A percentile compares a stretch with the other conserved stretches of the same genome.
phyloP scores from a whole-genome alignment of 345 rosid genomes.

The Carallia pectinifolia region DNA sequence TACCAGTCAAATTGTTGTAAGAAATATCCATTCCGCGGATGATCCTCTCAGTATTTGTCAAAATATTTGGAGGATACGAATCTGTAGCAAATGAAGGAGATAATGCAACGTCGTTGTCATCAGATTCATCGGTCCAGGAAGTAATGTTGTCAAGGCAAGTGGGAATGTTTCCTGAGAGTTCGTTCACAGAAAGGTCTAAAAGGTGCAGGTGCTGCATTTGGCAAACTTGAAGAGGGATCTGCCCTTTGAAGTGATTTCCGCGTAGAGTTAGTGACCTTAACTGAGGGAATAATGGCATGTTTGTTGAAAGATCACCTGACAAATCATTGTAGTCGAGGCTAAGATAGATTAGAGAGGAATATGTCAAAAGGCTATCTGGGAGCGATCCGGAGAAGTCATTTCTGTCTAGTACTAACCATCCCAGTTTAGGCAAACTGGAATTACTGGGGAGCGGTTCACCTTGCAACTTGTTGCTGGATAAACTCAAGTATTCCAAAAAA shows the following conservation, averaged over 20 bases:
- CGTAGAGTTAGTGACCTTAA: not conserved
- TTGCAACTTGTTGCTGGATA: slow-evolving; percentile 11
- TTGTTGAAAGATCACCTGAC: slow-evolving; percentile 21
- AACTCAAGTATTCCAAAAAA: slow-evolving; percentile 3
- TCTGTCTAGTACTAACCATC: slow-evolving; percentile 1
- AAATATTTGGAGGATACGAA: not conserved
- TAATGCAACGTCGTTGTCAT: not conserved
- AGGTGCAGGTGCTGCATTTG: slow-evolving; percentile 2
- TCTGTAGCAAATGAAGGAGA: not conserved
- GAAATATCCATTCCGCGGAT: slow-evolving; percentile 15
- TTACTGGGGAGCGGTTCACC: slow-evolving; percentile 12
- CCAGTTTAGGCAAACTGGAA: slow-evolving; percentile 11
- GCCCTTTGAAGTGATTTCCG: slow-evolving; percentile 4
- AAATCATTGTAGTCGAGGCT: slow-evolving; percentile 1
- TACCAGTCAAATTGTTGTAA: slow-evolving; percentile 12
- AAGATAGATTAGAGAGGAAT: not conserved
- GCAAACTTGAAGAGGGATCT: slow-evolving; percentile 8
- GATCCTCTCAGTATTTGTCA: not conserved
- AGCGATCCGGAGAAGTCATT: slow-evolving; percentile 5
- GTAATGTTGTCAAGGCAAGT: slow-evolving; percentile 12
- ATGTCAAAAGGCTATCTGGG: not conserved
- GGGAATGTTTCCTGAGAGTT: slow-evolving; percentile 20
- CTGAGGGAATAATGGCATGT: not conserved
- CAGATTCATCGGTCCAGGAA: not conserved
- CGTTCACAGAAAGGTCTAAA: slow-evolving; percentile 17